Conservation (phyloP, 257 asterid species). For the Solanum lycopersicoides region DNA sequence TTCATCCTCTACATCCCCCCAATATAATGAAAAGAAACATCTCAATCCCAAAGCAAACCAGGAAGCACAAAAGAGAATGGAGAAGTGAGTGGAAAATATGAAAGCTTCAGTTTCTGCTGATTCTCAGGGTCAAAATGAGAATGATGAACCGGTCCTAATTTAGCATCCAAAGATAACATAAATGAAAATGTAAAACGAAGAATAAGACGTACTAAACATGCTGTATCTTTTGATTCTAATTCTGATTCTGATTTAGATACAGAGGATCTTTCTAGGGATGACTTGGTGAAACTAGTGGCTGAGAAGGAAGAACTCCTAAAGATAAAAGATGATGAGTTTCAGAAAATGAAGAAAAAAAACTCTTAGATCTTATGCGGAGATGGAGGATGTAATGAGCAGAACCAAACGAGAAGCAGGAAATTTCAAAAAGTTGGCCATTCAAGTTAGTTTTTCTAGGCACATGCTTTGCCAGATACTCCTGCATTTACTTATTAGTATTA, state of each 20-base stretch:
- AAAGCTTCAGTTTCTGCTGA: slow-evolving; percentile 22
- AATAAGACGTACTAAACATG: slow-evolving; percentile 26
- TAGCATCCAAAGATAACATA: slow-evolving; percentile 5
- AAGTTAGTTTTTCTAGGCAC: slow-evolving; percentile 26
- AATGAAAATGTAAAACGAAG: slow-evolving; percentile 12
- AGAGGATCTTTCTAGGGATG: slow-evolving; percentile 65
- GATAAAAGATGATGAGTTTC: slow-evolving; percentile 45
- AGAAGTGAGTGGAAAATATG: slow-evolving; percentile 15
- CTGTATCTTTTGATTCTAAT: slow-evolving; percentile 34
- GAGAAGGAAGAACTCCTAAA: slow-evolving; percentile 57
- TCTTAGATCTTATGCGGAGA: slow-evolving; percentile 62
- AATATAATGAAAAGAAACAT: slow-evolving; percentile 28
- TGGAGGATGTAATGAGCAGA: slow-evolving; percentile 75
- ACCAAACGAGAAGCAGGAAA: slow-evolving; percentile 80
- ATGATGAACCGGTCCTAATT: slow-evolving; percentile 43
- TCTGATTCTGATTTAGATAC: slow-evolving; percentile 30
- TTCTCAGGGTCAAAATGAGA: slow-evolving; percentile 12
- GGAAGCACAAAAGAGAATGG: slow-evolving; percentile 16
- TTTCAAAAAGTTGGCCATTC: slow-evolving; percentile 72
- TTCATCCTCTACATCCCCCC: slow-evolving; percentile 56
- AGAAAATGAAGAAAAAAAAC: slow-evolving; percentile 53
- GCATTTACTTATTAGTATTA: neutral
- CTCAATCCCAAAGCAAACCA: slow-evolving; percentile 24
- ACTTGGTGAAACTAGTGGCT: slow-evolving; percentile 54
- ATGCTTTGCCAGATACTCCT: neutral